These are phyloP conservation scores for Exophiala viscosa DNA, from an alignment of 2,329 filamentous ascomycete genomes.

Conservation along the genomic window DNA sequence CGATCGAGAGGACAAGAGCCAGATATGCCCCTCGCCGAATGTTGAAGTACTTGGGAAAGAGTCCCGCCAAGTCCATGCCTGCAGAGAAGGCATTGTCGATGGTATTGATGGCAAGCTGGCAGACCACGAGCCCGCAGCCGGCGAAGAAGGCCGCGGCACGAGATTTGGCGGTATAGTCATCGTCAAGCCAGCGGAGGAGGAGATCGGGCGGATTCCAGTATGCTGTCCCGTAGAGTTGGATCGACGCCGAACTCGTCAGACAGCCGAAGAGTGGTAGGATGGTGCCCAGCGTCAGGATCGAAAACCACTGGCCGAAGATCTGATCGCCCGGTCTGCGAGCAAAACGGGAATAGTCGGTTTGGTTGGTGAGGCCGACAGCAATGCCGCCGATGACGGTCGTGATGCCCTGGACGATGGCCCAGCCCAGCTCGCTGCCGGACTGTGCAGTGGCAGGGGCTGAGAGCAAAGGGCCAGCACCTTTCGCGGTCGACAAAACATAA, in stretches of 20 bases:
- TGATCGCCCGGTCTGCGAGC: constrained; percentile 39
- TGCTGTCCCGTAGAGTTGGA: constrained; percentile 34
- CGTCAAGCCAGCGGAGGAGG: constrained; percentile 38
- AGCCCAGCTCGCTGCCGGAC: constrained; percentile 20
- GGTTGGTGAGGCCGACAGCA: constrained; percentile 33
- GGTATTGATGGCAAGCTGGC: constrained; percentile 45
- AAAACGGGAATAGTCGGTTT: constrained; percentile 37
- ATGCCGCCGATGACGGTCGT: constrained; percentile 33
- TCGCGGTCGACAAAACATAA: constrained; percentile 35
- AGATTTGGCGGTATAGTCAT: constrained; percentile 33
- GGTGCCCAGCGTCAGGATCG: constrained; percentile 38
- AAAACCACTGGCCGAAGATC: constrained; percentile 41
- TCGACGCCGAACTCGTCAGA: constrained; percentile 34
- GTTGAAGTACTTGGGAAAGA: constrained; percentile 54
- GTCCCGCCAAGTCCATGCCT: constrained; percentile 54
- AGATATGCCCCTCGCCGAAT: constrained; percentile 52
- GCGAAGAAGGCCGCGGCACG: constrained; percentile 48
- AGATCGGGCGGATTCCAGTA: constrained; percentile 45
- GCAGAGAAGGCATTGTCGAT: constrained; percentile 49
- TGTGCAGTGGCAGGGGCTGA: constrained; percentile 21
- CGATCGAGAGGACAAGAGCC: constrained; percentile 43
- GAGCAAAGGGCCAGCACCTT: constrained; percentile 33
- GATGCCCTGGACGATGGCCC: constrained; percentile 28
- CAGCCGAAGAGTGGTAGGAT: constrained; percentile 40
- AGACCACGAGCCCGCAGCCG: constrained; percentile 43